Conservation (phyloP, 495 filamentous ascomycete species). For the Aspergillus nanangensis region DNA sequence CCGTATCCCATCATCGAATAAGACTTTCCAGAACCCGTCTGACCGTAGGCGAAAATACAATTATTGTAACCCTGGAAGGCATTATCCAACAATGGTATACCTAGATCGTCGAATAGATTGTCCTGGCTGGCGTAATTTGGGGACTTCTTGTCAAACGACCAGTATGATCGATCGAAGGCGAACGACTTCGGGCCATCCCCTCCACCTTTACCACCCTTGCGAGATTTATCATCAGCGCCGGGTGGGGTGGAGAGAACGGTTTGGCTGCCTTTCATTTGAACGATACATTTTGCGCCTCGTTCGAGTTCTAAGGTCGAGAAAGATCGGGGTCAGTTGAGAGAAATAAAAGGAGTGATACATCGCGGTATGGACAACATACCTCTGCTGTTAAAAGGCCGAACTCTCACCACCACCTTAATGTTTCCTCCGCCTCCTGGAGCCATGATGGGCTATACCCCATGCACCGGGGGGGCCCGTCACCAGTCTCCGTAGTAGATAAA, state of each 20-base stretch:
- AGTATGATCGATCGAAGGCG: constrained; percentile 96
- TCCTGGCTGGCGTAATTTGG: constrained; percentile 86
- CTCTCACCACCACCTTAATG: constrained; percentile 99
- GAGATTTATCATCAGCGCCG: constrained; percentile 53
- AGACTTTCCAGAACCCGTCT: constrained; percentile 97
- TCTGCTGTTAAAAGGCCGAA: constrained; percentile 88
- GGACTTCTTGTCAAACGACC: constrained; percentile 86
- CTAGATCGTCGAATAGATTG: constrained; percentile 81
- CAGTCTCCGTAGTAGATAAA: constrained; percentile 9
- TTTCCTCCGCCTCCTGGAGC: constrained; percentile 83
- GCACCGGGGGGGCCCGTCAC: constrained; percentile 20
- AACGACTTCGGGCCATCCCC: constrained; percentile 83
- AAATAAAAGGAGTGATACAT: neutral
- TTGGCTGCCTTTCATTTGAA: constrained; percentile 91
- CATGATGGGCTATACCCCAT: constrained; percentile 52
- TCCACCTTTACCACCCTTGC: constrained; percentile 52
- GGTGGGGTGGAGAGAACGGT: constrained; percentile 79
- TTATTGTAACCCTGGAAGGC: constrained; percentile 99
- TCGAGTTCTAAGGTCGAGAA: constrained; percentile 64
- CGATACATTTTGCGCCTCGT: constrained; percentile 91
- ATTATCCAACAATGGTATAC: constrained; percentile 90
- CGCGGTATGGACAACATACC: constrained; percentile 49
- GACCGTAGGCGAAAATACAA: constrained; percentile 99
- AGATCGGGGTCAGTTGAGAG: constrained; percentile 6
- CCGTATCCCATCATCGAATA: constrained; percentile 99